Evolutionary conservation across 2,329 filamentous ascomycete species (phyloP), one percentile per base, ranked within the genome.

Genomic region (Fusarium domesticum): DNA sequence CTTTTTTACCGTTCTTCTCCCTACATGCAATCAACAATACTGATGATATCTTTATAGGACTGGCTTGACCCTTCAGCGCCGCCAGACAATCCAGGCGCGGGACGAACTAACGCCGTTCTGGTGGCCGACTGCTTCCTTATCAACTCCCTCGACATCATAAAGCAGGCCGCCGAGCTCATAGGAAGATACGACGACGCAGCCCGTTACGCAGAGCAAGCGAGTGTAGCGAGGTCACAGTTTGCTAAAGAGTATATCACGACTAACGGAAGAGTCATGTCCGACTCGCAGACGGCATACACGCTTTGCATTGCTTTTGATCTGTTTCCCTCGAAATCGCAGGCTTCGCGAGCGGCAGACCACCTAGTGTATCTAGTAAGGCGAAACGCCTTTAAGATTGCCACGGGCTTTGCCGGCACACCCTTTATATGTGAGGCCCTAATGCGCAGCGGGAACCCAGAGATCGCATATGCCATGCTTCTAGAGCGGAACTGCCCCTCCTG

Each of bases 51-150:
- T 64, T 65, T 19, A 70, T 68, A 5, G 34, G 72, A 74, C 52
- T 74, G 72, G 72, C 62, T 74, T 2, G 72, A 73, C 46, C 72
- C 72, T 0, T 58, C 61, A n/a, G 63, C 71, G 3, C 70, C 71
- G 0, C 57, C 65, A 0, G 58, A 68, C 5, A 48, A 64, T 3
- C 64, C 72, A 0, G 65, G 60, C 3, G 47, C 46, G 6, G 66
- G 65, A 2, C 66, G 61, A 1, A 74, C 71, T 1, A 57, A 66
- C 34, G 53, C 61, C 1, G 56, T 59, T 18, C 62, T 70, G 3
- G 69, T 74, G 1, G 68, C 70, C 1, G 68, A 75, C 46, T 68
- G 69, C 5, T 74, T 71, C 51, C 63, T 74, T 5, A 62, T 71
- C 64, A 67, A 37, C 65, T 72, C 16, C 70, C 69, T 0, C 48